Base-by-base conservation (phyloP, 1,284 basidiomycete genomes). In the Pseudomicrostroma phylloplanum region DNA sequence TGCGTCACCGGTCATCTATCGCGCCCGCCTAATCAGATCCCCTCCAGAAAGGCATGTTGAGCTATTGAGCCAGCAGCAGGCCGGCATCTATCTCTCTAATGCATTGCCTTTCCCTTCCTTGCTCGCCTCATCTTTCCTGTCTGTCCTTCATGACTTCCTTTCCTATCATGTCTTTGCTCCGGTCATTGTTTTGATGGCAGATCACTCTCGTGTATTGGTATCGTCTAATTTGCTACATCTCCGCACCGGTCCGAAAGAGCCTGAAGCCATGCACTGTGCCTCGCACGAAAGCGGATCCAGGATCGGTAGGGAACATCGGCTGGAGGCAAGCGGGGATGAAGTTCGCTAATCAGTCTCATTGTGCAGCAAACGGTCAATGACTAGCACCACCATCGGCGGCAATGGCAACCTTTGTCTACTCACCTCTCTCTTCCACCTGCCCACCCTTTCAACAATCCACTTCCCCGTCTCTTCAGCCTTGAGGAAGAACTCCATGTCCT, bases 291-390 rank as follows among this genome's bases (percentile, higher is more conserved):
- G 86, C 87, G 61, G 89, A 88, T 11, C 91, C 91, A 2, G 85
- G 81, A 80, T 94, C 91, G 12, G 91, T 84, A 0, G 88, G 87
- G 71, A 93, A 92, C 91, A 93, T 93, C 0, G 89, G 87, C 62
- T 64, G 42, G 41, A 84, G 90, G 78, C 0, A 62, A 21, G 61
- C 17, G 39, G 74, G 17, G 58, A 15, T 40, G 53, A 49, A 36
- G 41, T 36, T 4, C 9, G 3, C 30, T 3, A 42, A 40, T 49
- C 43, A 48, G 59, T 23, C 1, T 46, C 21, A 23, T 7, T 30
- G 21, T 63, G 21, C 19, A 62, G 62, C 25, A 13, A n/a, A 13
- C 48, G n/a, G 41, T 43, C 30, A 15, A n/a, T 54, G n/a, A n/a
- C n/a, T n/a, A n/a, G n/a, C n/a, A n/a, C 25, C 43, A 55, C 21